Evolutionary conservation across 1,284 basidiomycete genomes (phyloP).

Genomic region (Gomphus sp.): DNA sequence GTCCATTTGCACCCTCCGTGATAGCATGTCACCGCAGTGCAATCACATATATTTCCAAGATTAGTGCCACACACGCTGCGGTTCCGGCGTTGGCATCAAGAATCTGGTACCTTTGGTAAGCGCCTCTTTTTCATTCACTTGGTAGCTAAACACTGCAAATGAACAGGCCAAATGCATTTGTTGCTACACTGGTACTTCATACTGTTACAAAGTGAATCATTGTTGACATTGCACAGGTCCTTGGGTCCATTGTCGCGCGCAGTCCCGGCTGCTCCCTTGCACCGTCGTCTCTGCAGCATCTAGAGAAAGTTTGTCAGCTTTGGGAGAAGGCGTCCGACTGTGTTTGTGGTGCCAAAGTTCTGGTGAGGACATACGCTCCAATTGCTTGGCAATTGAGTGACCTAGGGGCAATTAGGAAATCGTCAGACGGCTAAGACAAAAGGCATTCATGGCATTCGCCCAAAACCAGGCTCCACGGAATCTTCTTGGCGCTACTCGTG

Average conservation of each 20-base stretch:
- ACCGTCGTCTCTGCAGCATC: conserved; percentile 11
- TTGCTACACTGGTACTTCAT: conserved; percentile 2
- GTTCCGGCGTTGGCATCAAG: background rate
- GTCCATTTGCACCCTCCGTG: conserved; percentile 14
- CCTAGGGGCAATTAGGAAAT: background rate
- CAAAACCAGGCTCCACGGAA: background rate
- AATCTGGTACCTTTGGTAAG: conserved; percentile 9
- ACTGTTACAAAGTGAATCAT: background rate
- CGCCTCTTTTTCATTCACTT: background rate
- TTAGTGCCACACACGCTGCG: background rate
- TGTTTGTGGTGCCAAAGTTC: background rate
- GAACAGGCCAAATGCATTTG: conserved; percentile 9
- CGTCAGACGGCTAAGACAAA: background rate
- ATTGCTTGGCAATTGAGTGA: background rate
- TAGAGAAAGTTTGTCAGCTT: conserved; percentile 8
- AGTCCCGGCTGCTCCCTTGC: conserved; percentile 12
- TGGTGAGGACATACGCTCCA: background rate
- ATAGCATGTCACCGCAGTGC: conserved; percentile 14
- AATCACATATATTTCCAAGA: conserved; percentile 5
- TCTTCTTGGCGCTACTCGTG: background rate
- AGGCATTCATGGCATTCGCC: conserved; percentile 7
- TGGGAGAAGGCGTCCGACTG: conserved; percentile 4
- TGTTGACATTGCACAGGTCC: conserved; percentile 5
- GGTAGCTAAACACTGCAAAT: background rate
- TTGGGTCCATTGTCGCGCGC: conserved; percentile 14